Evolutionary conservation across 2,329 filamentous ascomycete genomes (phyloP), one percentile per base, ranked within the genome.

Genomic region (Fusarium bulbicola): DNA sequence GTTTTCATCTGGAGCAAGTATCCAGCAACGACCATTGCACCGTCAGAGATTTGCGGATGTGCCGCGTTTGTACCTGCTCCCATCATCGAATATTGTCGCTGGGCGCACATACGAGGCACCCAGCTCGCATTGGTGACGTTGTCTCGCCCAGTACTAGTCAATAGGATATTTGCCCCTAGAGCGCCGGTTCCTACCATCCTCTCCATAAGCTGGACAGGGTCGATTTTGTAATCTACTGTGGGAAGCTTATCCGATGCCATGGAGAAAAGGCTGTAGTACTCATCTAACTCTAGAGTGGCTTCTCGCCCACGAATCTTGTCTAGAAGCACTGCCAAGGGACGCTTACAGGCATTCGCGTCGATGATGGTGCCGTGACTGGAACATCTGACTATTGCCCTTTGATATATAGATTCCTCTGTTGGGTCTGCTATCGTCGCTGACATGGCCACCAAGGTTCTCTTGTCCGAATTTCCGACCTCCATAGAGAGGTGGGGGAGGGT

Each of bases 31-130:
- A 47, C 20, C 26, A 47, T 47, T 30, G 26, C 26, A 15, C 26
- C 20, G 0, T 47, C 6, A 21, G 26, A 47, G 0, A 47, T 30
- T 0, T 21, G 13, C 5, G 26, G 26, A 11, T 30, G 45, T 0
- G 13, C 13, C 13, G 45, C 45, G 14, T 30, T 28, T 47, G 11
- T 28, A 21, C 20, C 45, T 5, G 14, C 20, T 28, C 26, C 45
- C 20, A 47, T 47, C 9, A 47, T 30, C 4, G 26, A 30, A 3
- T 11, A 21, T 7, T 28, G 2, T 15, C 45, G 45, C 45, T 47
- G 1, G 13, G 4, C 45, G 13, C 26, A 47, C 7, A 21, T 21
- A 7, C 20, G 14, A 30, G 45, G 45, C 9, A 47, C 13, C 26
- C 45, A 47, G 15, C 45, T 28, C 20, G 5, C 10, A 30, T 30